A percentile compares a stretch with the other conserved stretches of the same genome.
These are phyloP conservation scores for Cladosporium cucumerinum DNA, from an alignment of 2,329 filamentous ascomycete species.

Conservation along the genomic window DNA sequence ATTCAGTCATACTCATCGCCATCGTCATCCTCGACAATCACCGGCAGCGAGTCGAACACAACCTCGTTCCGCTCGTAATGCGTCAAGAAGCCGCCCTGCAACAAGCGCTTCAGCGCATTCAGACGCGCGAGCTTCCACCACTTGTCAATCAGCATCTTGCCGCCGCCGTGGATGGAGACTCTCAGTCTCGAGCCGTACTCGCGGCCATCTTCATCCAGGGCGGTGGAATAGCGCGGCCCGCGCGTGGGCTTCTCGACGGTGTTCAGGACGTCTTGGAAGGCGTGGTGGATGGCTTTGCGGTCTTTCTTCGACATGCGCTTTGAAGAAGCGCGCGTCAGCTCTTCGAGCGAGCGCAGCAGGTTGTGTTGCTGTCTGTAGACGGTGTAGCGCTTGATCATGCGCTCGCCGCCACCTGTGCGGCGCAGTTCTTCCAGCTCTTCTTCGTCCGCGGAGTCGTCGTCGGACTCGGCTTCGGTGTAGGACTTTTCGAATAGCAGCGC, in stretches of 20 bases:
- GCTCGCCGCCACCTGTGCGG: conserved; percentile 36
- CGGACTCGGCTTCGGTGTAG: conserved; percentile 56
- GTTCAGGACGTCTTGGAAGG: conserved; percentile 63
- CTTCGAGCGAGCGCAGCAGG: conserved; percentile 56
- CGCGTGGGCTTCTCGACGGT: conserved; percentile 64
- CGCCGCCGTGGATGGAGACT: conserved; percentile 57
- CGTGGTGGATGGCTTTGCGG: conserved; percentile 62
- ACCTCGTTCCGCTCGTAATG: conserved; percentile 63
- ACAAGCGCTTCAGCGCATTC: conserved; percentile 57
- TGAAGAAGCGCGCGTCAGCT: conserved; percentile 58
- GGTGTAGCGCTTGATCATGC: conserved; percentile 61
- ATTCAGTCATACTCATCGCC: conserved; percentile 12
- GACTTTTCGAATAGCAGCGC: conserved; percentile 77
- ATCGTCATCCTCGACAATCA: conserved; percentile 31
- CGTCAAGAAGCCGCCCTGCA: conserved; percentile 60
- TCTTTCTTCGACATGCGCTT: conserved; percentile 65
- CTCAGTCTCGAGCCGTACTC: conserved; percentile 61
- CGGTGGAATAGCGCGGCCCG: conserved; percentile 64
- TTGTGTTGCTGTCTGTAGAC: conserved; percentile 63
- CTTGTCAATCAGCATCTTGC: conserved; percentile 62
- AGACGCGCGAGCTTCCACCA: conserved; percentile 72
- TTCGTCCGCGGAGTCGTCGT: conserved; percentile 44
- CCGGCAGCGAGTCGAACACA: conserved; percentile 58
- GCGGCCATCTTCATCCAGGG: conserved; percentile 58
- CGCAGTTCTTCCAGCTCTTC: conserved; percentile 47